Evolutionary conservation across 306 rosid genomes (phyloP), one percentile per base, ranked within the genome.

Genomic region (Cicer chorassanicum): DNA sequence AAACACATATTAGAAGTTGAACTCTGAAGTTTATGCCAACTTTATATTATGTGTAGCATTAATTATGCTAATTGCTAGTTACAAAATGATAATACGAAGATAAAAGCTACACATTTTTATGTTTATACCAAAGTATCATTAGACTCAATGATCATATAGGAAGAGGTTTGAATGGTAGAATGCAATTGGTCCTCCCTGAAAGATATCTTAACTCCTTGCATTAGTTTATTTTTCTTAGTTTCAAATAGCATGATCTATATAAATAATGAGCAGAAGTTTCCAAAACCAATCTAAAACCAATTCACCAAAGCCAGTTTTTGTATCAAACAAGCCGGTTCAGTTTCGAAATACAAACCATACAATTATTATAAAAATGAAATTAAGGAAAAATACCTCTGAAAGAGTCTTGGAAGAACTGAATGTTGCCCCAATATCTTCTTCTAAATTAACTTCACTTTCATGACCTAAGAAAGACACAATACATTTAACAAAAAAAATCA

Each of bases 401-500:
- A 68, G 69, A 59, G 53, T 46, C 71, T 70, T 80, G 86, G 68
- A 62, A 49, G 86, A 60, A 71, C 71, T 75, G 40, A 89, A 38
- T 54, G 79, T 18, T 72, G 68, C 63, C 75, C 74, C 71, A 8
- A 14, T 55, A 14, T 64, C 78, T 72, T 65, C 86, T 48, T 64
- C 77, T 44, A 38, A 69, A 75, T 78, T 77, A 78, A 42, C 51
- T 42, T 83, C 91, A 77, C 11, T 73, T 6, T 78, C 84, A 72
- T 66, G 64, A 77, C 80, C 93, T 89, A 71, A 42, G 40, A 54
- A 77, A 12, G 1, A 75, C 39, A 82, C 2, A 9, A 79, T 6
- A 42, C 39, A 74, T 8, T 48, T 6, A 63, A 63, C 6, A 43
- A 55, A 14, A 48, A 2, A 69, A 4, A 16, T 44, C 11, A 14